Base-by-base conservation (phyloP, 2,329 filamentous ascomycete species). In the Monosporascus sp. region DNA sequence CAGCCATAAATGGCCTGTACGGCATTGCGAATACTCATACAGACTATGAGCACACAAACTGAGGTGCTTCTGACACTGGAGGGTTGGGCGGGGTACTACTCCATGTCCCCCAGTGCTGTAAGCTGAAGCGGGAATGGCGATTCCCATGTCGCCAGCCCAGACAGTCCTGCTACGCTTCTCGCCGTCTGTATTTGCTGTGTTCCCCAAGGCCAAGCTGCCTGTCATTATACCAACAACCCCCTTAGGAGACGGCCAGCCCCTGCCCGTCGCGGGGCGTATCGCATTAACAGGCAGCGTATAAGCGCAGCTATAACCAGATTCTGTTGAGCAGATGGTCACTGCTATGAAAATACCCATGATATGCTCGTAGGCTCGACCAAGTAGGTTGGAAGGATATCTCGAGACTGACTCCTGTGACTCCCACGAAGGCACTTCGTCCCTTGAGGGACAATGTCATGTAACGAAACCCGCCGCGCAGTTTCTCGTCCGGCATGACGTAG, bases 81-180 rank as follows among this genome's bases (percentile, higher is more conserved):
- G 9, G 27, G 9, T 26, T 11, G 38, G 8, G 3, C 22, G 9
- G 22, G 27, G 37, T 22, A 56, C 59, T 55, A 67, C 64, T 65
- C 63, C 14, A 79, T 63, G 52, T 68, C 66, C 3, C 3, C 76
- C 74, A 0, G 76, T 80, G n/a, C 77, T 79, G 8, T 80, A 76
- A 16, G 78, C 75, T 2, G 79, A 69, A 17, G 69, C 71, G 2
- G 78, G 76, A 0, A 78, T 69, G 2, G 77, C 74, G 48, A 81
- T 80, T 1, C 75, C 74, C 73, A 82, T 80, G 57, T 84, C 80
- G 2, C 80, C 80, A 17, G 80, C 78, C 78, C 79, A 83, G 3
- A 82, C 76, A 7, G 79, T 68, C n/a, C 77, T 70, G 56, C 81
- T 78, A 49, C 78, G 70, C 59, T 81, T 82, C 3, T 78, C 76